Conservation (phyloP, 2,329 filamentous ascomycete species). For the Hansfordia pulvinata region DNA sequence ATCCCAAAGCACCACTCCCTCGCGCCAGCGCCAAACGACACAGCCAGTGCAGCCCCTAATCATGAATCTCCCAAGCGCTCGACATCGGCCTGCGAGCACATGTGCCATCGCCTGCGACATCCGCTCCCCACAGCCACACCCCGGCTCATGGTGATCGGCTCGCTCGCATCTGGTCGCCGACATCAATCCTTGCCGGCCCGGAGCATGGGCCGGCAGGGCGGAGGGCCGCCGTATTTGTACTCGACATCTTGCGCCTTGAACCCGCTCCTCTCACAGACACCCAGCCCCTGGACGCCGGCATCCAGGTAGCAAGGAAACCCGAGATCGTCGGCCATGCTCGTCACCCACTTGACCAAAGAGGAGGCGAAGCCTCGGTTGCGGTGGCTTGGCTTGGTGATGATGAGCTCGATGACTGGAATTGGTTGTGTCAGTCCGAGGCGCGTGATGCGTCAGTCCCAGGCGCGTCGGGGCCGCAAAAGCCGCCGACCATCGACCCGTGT, state of each 20-base stretch:
- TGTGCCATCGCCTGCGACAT: no score
- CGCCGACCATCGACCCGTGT: no score
- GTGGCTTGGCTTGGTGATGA: constrained; percentile 9
- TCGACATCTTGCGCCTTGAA: constrained; percentile 11
- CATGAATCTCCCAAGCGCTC: no score
- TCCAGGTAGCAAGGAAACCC: constrained; percentile 11
- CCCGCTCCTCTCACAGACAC: constrained; percentile 9
- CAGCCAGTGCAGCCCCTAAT: no score
- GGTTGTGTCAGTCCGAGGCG: not conserved
- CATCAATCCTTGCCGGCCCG: constrained; percentile 7
- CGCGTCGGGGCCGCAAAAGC: no score
- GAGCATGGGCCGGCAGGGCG: constrained; percentile 11
- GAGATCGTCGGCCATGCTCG: constrained; percentile 9
- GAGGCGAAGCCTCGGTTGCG: constrained; percentile 10
- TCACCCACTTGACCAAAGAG: constrained; percentile 9
- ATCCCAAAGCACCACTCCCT: no score
- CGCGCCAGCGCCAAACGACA: no score
- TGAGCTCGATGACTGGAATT: constrained; percentile 9
- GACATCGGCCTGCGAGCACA: no score
- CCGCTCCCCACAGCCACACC: not conserved
- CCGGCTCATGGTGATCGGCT: no score
- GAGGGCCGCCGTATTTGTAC: constrained; percentile 8
- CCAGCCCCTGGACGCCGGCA: constrained; percentile 10
- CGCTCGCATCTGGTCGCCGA: no score
- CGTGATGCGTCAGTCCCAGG: no score